Evolutionary conservation across 345 rosid species (phyloP), one percentile per base, ranked within the genome.

Genomic region (Hirschfeldia incana): DNA sequence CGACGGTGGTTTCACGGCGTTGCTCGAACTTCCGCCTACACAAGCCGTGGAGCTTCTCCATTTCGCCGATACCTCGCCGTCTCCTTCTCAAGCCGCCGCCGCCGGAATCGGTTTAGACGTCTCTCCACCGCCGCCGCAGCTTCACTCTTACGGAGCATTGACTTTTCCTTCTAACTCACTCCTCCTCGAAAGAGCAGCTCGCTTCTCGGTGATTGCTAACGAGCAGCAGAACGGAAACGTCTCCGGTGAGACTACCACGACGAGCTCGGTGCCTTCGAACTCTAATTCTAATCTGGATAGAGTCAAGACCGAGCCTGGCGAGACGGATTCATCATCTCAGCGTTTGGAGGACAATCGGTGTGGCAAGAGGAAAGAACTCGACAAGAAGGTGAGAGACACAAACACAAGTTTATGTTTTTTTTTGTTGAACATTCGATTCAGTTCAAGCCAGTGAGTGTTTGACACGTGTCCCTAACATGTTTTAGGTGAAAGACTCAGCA

Each of bases 41-140:
- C 89, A 85, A 78, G 94, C 90, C 0, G 69, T 89, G 68, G 89
- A 85, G 80, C 91, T 88, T 61, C 94, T 89, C 9, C 87, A 89
- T 80, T 85, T 84, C 57, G 72, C 88, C 10, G 87, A 84, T 21
- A 77, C 90, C 1, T 76, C 10, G 10, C 42, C 42, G 2, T 36
- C 84, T 65, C 69, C 84, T 49, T 73, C 79, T 39, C 84, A 74
- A 8, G 29, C 37, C 10, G 29, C 63, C 2, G 70, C 13, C 27
- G 13, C 63, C 15, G 84, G 58, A n/a, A 70, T 60, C 55, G 79
- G 64, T 17, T 81, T 75, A 59, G 81, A 78, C 53, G 71, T 80
- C 51, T 67, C 57, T 49, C 57, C 16, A 4, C 55, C 82, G 26
- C 71, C 79, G 0, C 58, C 78, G 72, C 51, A 76, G 76, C 76